These are phyloP conservation scores for Bonia amplexicaulis DNA, from an alignment of 176 grass and related monocot species.

Conservation along the genomic window DNA sequence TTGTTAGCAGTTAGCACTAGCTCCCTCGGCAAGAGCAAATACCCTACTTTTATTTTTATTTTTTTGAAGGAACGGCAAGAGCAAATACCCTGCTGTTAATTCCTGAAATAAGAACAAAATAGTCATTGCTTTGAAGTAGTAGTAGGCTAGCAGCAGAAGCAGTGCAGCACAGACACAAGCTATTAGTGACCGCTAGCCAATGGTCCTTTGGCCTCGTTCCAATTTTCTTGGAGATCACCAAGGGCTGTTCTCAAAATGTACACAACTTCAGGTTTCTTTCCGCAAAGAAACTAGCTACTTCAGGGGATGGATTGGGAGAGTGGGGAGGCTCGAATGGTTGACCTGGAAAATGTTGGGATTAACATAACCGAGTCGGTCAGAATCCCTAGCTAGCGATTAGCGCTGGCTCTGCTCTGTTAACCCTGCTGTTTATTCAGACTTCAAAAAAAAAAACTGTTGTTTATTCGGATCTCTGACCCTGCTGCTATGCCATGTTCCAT, in stretches of 20 bases:
- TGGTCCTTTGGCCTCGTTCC: background rate
- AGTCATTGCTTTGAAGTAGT: background rate
- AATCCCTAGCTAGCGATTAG: slow-evolving; percentile 4
- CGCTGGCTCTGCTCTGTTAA: slow-evolving; percentile 36
- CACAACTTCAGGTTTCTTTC: background rate
- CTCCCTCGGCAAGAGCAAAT: background rate
- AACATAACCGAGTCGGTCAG: slow-evolving; percentile 12
- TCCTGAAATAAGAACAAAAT: background rate
- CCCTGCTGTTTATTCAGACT: slow-evolving; percentile 33
- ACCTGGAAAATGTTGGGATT: slow-evolving; percentile 28
- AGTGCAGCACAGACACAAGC: background rate
- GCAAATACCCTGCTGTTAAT: background rate
- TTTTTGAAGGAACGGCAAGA: too few relatives aligned
- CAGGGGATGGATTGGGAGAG: background rate
- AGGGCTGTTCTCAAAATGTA: background rate
- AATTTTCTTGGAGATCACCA: background rate
- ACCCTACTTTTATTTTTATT: too few relatives aligned
- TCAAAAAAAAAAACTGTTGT: background rate
- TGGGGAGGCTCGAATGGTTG: slow-evolving; percentile 48
- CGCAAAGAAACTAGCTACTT: background rate
- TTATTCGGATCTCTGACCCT: slow-evolving; percentile 7
- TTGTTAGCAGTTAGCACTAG: too few relatives aligned
- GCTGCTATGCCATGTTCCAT: slow-evolving; percentile 45
- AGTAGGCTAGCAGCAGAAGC: background rate
- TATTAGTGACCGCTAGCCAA: background rate